Evolutionary conservation across 192 early-diverging fungal genomes (phyloP).

Genomic region (Rhizoclosmatium globosum): DNA sequence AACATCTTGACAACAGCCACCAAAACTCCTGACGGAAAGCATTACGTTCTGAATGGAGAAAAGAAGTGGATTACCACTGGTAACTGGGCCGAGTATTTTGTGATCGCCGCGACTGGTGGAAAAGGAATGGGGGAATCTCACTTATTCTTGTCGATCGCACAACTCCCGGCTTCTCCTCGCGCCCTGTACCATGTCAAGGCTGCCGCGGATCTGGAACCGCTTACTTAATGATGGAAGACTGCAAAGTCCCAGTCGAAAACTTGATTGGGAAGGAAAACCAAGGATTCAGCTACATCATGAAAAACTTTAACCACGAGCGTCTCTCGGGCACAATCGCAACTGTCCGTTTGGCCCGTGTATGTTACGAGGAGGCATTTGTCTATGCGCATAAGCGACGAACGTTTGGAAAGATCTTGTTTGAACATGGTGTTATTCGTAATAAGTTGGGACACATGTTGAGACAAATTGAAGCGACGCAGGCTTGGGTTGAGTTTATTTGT

Average conservation of each 20-base stretch:
- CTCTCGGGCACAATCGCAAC: conserved; percentile 82
- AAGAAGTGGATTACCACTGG: conserved; percentile 77
- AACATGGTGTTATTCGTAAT: conserved; percentile 76
- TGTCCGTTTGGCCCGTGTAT: conserved; percentile 83
- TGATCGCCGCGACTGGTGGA: conserved; percentile 79
- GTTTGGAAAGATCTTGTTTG: conserved; percentile 84
- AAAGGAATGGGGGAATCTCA: conserved; percentile 81
- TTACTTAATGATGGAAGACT: conserved; percentile 64
- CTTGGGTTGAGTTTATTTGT: conserved; percentile 73
- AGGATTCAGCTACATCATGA: conserved; percentile 73
- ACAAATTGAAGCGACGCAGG: conserved; percentile 84
- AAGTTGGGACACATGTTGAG: conserved; percentile 81
- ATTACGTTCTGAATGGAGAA: conserved; percentile 80
- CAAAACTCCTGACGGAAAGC: conserved; percentile 70
- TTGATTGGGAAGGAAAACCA: conserved; percentile 85
- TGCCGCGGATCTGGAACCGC: conserved; percentile 85
- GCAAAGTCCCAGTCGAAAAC: conserved; percentile 84
- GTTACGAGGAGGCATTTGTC: conserved; percentile 80
- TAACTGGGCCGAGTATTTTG: conserved; percentile 85
- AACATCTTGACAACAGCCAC: conserved; percentile 73
- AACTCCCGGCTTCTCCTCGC: conserved; percentile 76
- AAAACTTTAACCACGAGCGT: conserved; percentile 43
- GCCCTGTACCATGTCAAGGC: conserved; percentile 85
- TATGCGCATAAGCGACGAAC: conserved; percentile 86
- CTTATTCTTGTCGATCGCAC: conserved; percentile 75